Evolutionary conservation across 169 alveolate species (phyloP), one percentile per base, ranked within the genome.

Genomic region (Eimeria falciformis): DNA sequence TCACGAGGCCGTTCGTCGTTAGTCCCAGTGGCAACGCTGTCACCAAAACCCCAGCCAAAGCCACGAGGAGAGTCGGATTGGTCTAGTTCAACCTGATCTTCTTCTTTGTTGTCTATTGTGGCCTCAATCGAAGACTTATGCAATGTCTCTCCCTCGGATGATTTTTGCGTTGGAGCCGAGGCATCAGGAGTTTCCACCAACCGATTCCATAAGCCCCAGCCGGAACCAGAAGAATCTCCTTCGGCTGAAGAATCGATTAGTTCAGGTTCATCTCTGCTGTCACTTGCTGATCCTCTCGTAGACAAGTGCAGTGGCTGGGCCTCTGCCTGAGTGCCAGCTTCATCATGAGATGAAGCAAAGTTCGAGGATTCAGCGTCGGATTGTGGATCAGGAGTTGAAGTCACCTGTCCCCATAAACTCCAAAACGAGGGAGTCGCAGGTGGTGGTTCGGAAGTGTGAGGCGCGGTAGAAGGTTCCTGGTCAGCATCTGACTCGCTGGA

Each of bases 381-480:
- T 5, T 46, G 81, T 5, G 50, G 7, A 4, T 75, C 66, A n/a
- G 66, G 40, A 12, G 6, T 65, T 29, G 85, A 58, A 40, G 85
- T 43, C 58, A 75, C 9, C 85, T 75, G 85, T 3, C 43, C 65
- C 85, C 85, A 75, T 25, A 75, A 45, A 40, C 21, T 18, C 85
- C 85, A 75, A 7, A 65, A 65, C 40, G 85, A 75, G 66, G 7
- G 45, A 65, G 55, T 75, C 43, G 3, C 65, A 6, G 12, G 55
- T 25, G 82, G 50, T 33, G 25, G 53, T 14, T 69, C 33, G n/a
- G 82, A 3, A 6, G 82, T 18, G 66, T 12, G 7, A 3, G 40
- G 45, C 66, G 5, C 55, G 25, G 3, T n/a, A 9, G 25, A 12
- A 40, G 14, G 58, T 12, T 75, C 46, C 33, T 46, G 18, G 29